These are phyloP conservation scores for Oenanthe sinensis DNA, from an alignment of 129 eudicot genomes.

Conservation along the genomic window DNA sequence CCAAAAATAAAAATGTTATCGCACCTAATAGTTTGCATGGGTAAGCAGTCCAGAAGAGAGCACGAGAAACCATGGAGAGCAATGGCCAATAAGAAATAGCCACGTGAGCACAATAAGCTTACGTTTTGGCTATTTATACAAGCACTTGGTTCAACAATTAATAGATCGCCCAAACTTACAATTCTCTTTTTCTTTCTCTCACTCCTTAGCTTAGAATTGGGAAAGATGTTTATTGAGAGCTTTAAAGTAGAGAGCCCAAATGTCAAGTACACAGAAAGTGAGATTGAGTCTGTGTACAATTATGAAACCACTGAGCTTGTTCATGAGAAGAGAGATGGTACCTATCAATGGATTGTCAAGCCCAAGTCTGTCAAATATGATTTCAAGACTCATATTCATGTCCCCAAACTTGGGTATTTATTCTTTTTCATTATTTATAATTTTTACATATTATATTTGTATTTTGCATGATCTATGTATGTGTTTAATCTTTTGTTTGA, in stretches of 20 bases:
- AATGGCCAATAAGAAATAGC: no score
- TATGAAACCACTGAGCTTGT: slow-evolving; percentile 93
- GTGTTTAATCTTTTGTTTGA: background rate
- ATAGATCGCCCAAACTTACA: background rate
- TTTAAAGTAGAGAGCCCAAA: slow-evolving; percentile 96
- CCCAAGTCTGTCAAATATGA: slow-evolving; percentile 91
- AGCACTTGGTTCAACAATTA: background rate
- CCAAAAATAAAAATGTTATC: no score
- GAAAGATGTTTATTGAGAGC: slow-evolving; percentile 68
- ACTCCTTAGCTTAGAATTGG: background rate
- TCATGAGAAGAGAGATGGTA: slow-evolving; percentile 74
- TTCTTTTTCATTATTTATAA: background rate
- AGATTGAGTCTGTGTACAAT: slow-evolving; percentile 67
- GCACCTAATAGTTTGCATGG: no score
- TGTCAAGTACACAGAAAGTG: slow-evolving; percentile 71
- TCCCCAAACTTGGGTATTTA: slow-evolving; percentile 84
- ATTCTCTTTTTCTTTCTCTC: background rate
- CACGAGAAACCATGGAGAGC: no score
- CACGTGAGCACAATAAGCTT: no score
- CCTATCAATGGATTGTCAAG: slow-evolving; percentile 88
- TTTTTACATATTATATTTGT: background rate
- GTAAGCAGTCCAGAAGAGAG: no score
- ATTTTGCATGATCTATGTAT: background rate
- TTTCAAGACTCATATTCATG: slow-evolving; percentile 71
- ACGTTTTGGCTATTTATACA: background rate